Evolutionary conservation across 73 alveolate genomes (phyloP), one percentile per base, ranked within the genome.

Genomic region (Paramecium pentaurelia): DNA sequence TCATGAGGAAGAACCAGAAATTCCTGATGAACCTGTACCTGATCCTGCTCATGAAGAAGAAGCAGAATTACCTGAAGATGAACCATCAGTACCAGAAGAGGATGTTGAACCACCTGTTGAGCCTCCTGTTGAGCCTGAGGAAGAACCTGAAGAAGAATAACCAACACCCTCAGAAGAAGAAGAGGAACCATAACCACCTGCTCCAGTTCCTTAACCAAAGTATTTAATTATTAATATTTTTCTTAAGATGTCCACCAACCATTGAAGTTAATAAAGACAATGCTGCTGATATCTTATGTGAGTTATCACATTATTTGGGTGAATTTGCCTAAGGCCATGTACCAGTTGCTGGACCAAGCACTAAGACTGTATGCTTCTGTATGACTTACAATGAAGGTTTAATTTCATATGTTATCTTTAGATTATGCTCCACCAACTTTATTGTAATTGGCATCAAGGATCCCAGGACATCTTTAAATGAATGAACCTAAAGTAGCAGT

Each of bases 341-440:
- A 8, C 91, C 91, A 44, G 47, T 34, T 45, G 47, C 91, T 42
- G 73, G 91, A 25, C 73, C 75, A 45, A 25, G 36, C 30, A 27
- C 75, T 0, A 44, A 80, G 51, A 42, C 34, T 20, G 77, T 80
- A 20, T 80, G 91, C 18, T 80, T 80, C 91, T 80, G 91, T 25
- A 80, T 80, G 91, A 47, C 47, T 12, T 80, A 45, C 49, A 80
- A 80, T 80, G 91, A 45, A 80, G 91, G 91, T 80, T 25, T 25
- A 47, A 44, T 32, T 40, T 40, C 4, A 3, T 18, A 16, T 40
- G 2, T 44, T 45, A 38, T 25, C 4, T 27, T 40, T 20, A 80
- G 91, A 44, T 27, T 27, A 40, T 80, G 91, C 91, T 27, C 91
- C 91, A 80, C 91, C 91, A 80, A 45, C 91, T 25, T 49, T 80